Percentiles rank a stretch among this genome's conserved stretches.
phyloP scores from a whole-genome alignment of 371 early-diverging fungal genomes.

The Zychaea mexicana region DNA sequence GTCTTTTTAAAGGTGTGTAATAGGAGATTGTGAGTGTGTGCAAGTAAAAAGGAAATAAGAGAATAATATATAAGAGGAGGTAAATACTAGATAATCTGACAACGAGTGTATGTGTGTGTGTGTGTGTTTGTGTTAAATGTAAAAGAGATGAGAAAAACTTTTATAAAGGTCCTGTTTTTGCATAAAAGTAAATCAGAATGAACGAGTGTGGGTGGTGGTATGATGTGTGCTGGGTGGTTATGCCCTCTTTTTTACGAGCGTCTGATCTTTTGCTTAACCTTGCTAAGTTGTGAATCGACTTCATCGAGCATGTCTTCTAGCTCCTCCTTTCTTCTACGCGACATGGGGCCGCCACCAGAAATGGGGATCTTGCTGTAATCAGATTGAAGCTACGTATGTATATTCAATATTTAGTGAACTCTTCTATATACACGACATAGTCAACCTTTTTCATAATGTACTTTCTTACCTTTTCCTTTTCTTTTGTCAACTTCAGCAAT shows the following conservation, averaged over 20 bases:
- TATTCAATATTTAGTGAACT: not conserved
- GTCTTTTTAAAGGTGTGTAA: not conserved
- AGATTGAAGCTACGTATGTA: conserved; percentile 38
- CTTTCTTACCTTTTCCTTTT: conserved; percentile 25
- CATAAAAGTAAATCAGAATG: not conserved
- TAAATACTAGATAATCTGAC: not conserved
- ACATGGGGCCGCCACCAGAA: conserved; percentile 55
- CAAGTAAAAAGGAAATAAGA: conserved; percentile 1
- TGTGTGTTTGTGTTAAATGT: not conserved
- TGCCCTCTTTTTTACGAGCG: conserved; percentile 13
- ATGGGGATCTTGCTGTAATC: conserved; percentile 60
- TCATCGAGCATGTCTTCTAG: conserved; percentile 55
- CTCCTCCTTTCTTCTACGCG: conserved; percentile 56
- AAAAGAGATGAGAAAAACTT: not conserved
- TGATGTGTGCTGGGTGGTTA: not conserved
- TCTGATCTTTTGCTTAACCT: conserved; percentile 35
- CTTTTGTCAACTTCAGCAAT: conserved; percentile 15
- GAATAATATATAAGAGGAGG: conserved; percentile 3
- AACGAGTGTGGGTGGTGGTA: not conserved
- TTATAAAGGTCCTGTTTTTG: not conserved
- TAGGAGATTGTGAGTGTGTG: not conserved
- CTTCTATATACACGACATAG: not conserved
- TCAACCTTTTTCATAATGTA: conserved; percentile 4
- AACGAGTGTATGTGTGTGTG: not conserved
- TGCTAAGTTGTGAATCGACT: conserved; percentile 38